Evolutionary conservation across 345 rosid genomes (phyloP).

Genomic region (Bruguiera gymnorhiza): DNA sequence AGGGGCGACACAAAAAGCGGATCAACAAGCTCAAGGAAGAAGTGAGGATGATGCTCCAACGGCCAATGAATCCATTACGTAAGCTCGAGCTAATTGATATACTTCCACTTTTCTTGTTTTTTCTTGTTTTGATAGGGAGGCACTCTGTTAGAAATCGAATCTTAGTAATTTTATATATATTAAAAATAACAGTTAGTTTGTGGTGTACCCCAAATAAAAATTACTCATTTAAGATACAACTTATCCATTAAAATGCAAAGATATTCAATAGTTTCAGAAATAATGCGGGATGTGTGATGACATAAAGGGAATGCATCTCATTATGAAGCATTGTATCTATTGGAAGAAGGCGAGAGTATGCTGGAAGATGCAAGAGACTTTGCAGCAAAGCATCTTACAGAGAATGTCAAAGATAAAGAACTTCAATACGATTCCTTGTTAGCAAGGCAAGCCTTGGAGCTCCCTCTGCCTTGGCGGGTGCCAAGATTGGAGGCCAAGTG

Average conservation of each 20-base stretch:
- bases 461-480: conserved; percentile 45
- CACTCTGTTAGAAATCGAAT: conserved; percentile 3
- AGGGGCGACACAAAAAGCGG: background rate
- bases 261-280: too few species aligned
- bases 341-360: background rate
- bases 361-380: conserved; percentile 29
- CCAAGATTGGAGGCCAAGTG: conserved; percentile 44
- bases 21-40: conserved; percentile 1
- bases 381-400: conserved; percentile 21
- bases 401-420: conserved; percentile 8
- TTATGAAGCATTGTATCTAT: too few species aligned
- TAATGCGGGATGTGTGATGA: too few species aligned
- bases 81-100: conserved; percentile 11
- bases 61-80: background rate
- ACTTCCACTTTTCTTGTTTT: too few species aligned
- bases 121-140: too few species aligned
- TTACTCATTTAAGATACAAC: too few species aligned
- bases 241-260: too few species aligned
- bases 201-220: conserved; percentile 12
- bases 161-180: conserved; percentile 32
- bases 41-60: conserved; percentile 3
- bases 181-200: conserved; percentile 34
- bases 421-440: conserved; percentile 9
- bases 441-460: conserved; percentile 33
- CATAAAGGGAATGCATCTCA: too few species aligned